Percentiles rank a stretch among this genome's conserved stretches.
These are phyloP conservation scores for Babesia divergens DNA, from an alignment of 169 alveolate genomes.

Conservation along the genomic window DNA sequence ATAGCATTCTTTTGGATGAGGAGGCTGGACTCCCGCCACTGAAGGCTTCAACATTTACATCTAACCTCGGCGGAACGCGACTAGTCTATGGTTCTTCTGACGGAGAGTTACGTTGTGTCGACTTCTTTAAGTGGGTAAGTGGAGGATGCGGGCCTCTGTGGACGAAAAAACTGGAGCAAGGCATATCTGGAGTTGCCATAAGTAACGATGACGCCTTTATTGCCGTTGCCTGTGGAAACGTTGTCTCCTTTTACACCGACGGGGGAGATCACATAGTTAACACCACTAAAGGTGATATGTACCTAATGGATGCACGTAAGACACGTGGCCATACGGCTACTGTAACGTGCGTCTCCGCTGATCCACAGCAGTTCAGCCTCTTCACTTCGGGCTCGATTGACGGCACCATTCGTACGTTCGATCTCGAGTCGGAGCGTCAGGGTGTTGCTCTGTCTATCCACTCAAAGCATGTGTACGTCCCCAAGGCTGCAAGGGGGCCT, in stretches of 20 bases:
- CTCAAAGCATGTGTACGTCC: slow-evolving; percentile 4
- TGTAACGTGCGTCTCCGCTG: slow-evolving; percentile 63
- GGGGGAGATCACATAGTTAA: slow-evolving; percentile 64
- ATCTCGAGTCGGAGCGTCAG: slow-evolving; percentile 50
- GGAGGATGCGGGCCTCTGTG: slow-evolving; percentile 66
- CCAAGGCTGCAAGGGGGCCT: slow-evolving; percentile 28
- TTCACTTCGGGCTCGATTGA: slow-evolving; percentile 70
- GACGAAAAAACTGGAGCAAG: slow-evolving; percentile 47
- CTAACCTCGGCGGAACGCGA: slow-evolving; percentile 35
- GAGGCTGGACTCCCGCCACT: slow-evolving; percentile 43
- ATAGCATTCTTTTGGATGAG: slow-evolving; percentile 40
- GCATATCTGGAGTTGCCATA: slow-evolving; percentile 34
- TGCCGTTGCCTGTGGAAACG: slow-evolving; percentile 55
- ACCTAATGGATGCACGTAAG: slow-evolving; percentile 69
- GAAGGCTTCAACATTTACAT: slow-evolving; percentile 15
- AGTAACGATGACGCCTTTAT: slow-evolving; percentile 39
- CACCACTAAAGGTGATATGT: slow-evolving; percentile 75
- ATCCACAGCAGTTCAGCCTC: slow-evolving; percentile 49
- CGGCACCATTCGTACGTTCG: slow-evolving; percentile 72
- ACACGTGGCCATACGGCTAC: slow-evolving; percentile 72
- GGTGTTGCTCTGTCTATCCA: slow-evolving; percentile 55
- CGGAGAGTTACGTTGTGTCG: slow-evolving; percentile 53
- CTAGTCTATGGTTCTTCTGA: slow-evolving; percentile 42
- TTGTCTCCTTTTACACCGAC: slow-evolving; percentile 52
- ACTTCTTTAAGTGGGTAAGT: slow-evolving; percentile 58